Base-by-base conservation (phyloP, 2,329 filamentous ascomycete genomes). In the Onygenales sp. region DNA sequence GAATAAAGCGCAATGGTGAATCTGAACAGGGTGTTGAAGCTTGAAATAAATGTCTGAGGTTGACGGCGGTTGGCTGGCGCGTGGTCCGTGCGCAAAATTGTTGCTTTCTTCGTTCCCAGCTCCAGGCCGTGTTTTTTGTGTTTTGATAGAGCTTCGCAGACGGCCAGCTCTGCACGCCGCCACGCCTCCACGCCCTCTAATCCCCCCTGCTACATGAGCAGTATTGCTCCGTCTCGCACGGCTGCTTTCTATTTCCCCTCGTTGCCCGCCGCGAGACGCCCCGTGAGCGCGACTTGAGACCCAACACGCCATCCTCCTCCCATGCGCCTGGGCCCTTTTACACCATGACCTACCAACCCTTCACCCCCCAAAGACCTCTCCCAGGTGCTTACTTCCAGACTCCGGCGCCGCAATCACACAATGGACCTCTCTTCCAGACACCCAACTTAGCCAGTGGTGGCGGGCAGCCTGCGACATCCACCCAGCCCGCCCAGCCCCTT, bases 301-400 rank as follows among this genome's bases (percentile, higher is more conserved):
- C 17, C 34, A 14, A 17, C 34, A 49, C 32, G 47, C 36, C 11
- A 8, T 13, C 36, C 7, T 39, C 6, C 31, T 31, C 46, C 40
- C 34, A 49, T 49, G 47, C 47, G 21, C 47, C 47, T n/a, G 21
- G 31, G n/a, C 39, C 57, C 39, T 51, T 61, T 51, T 42, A 42
- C 55, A 67, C 56, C 59, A 75, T 74, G 72, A 71, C 70, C 63
- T 69, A 68, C 61, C 70, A 67, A 51, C 65, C 62, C 57, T 65
- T 72, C 51, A 75, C 71, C 60, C 65, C 66, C 59, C 60, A 67
- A 62, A 62, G 69, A 63, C 65, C 69, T 52, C 65, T 72, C 54
- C 66, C 72, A 58, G 70, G 71, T 51, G 66, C 69, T 52, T 73
- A 66, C 63, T 64, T 74, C 58, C 63, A 70, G 61, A 66, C 72